Conservation (phyloP, 768 basidiomycete species). For the Leccinum uliginosum region DNA sequence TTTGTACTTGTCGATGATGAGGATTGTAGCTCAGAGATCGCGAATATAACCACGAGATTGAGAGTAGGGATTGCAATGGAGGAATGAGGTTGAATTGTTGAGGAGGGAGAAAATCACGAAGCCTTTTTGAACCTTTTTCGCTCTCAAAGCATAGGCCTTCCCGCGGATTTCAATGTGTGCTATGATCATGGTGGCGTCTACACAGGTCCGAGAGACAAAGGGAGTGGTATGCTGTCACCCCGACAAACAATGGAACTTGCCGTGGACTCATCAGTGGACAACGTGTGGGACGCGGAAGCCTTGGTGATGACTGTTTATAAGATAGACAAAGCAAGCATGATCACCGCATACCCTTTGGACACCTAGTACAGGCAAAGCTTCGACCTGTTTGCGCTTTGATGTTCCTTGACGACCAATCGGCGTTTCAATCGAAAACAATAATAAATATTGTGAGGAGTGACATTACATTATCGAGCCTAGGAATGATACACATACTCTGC, state of each 20-base stretch:
- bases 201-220: conserved; percentile 19
- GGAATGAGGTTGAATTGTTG: background rate
- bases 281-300: background rate
- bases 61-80: background rate
- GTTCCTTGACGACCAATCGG: conserved; percentile 7
- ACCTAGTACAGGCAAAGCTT: conserved; percentile 14
- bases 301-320: conserved; percentile 7
- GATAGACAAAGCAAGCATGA: conserved; percentile 22
- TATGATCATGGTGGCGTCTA: conserved; percentile 18
- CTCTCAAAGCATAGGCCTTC: conserved; percentile 4
- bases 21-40: conserved; percentile 5
- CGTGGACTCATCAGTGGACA: conserved; percentile 4
- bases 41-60: conserved; percentile 1
- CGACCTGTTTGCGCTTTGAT: conserved; percentile 7
- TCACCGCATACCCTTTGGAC: background rate
- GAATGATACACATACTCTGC: conserved; percentile 17
- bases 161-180: conserved; percentile 3
- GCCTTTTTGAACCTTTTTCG: conserved; percentile 19
- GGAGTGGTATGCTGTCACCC: conserved; percentile 8
- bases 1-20: background rate
- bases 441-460: conserved; percentile 7
- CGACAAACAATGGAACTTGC: conserved; percentile 11
- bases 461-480: conserved; percentile 27
- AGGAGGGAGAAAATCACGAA: background rate
- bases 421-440: conserved; percentile 11